Evolutionary conservation across 2,329 filamentous ascomycete genomes (phyloP).

Genomic region (Aspergillus alliaceus): DNA sequence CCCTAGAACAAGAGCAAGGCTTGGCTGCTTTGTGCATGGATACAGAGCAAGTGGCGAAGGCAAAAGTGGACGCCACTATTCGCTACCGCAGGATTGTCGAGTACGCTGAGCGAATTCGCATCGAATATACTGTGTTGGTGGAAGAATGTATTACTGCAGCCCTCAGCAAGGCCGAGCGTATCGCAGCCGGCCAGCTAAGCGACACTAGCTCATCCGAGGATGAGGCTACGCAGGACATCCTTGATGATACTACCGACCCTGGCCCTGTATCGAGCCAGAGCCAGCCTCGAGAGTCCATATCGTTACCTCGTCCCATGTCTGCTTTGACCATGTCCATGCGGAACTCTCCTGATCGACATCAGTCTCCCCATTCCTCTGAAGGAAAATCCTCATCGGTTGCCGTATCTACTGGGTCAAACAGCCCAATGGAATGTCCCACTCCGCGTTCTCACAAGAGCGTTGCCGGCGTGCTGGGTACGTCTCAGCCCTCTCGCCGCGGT

Average conservation of each 20-base stretch:
- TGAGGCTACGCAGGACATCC: slow-evolving; percentile 46
- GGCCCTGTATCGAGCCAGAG: slow-evolving; percentile 7
- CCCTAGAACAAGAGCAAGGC: slow-evolving; percentile 89
- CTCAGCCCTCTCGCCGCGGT: slow-evolving; percentile 66
- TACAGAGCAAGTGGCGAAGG: slow-evolving; percentile 77
- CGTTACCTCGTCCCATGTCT: slow-evolving; percentile 36
- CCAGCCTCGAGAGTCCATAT: slow-evolving; percentile 8
- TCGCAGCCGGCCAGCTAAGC: slow-evolving; percentile 80
- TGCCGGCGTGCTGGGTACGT: slow-evolving; percentile 57
- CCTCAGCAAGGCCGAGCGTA: slow-evolving; percentile 81
- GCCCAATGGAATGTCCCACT: slow-evolving; percentile 86
- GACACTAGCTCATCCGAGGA: slow-evolving; percentile 69
- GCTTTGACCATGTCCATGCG: slow-evolving; percentile 58
- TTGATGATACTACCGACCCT: slow-evolving; percentile 10
- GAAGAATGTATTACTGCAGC: slow-evolving; percentile 95
- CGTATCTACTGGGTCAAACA: slow-evolving; percentile 81
- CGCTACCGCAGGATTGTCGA: slow-evolving; percentile 91
- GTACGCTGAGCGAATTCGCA: slow-evolving; percentile 90
- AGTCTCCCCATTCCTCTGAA: slow-evolving; percentile 45
- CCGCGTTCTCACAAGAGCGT: slow-evolving; percentile 75
- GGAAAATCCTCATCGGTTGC: slow-evolving; percentile 62
- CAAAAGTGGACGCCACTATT: slow-evolving; percentile 90
- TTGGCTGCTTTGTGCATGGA: slow-evolving; percentile 84
- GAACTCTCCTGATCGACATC: slow-evolving; percentile 52
- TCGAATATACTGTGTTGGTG: slow-evolving; percentile 89